These are phyloP conservation scores for Mucor indicus DNA, from an alignment of 371 early-diverging fungal species.

Conservation along the genomic window DNA sequence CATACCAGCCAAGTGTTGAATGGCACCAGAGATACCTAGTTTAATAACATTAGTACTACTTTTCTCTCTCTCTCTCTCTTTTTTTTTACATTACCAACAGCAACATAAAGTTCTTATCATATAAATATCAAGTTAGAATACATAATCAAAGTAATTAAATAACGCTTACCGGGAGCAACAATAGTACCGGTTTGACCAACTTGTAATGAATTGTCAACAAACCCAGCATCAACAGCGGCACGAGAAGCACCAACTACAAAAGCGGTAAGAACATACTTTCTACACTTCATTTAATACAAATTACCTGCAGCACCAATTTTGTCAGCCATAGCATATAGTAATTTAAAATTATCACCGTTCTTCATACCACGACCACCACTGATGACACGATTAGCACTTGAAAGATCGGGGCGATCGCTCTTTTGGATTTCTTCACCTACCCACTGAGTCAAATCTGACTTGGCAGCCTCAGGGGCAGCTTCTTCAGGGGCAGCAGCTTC, in stretches of 20 bases:
- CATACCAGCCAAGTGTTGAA: slow-evolving; percentile 98
- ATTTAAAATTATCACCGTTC: slow-evolving; percentile 92
- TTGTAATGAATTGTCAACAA: slow-evolving; percentile 93
- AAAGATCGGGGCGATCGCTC: slow-evolving; percentile 95
- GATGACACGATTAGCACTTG: slow-evolving; percentile 85
- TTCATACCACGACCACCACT: slow-evolving; percentile 96
- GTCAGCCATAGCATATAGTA: slow-evolving; percentile 91
- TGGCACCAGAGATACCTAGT: slow-evolving; percentile 94
- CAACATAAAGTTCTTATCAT: slow-evolving; percentile 80
- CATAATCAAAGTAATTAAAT: too few relatives aligned
- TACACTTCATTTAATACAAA: too few relatives aligned
- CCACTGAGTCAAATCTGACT: slow-evolving; percentile 73
- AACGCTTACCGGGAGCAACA: slow-evolving; percentile 85
- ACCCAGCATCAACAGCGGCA: slow-evolving; percentile 98
- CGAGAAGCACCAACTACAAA: slow-evolving; percentile 92
- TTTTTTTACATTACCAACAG: slow-evolving; percentile 62
- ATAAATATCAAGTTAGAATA: neutral
- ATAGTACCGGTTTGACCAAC: slow-evolving; percentile 99
- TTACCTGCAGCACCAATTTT: slow-evolving; percentile 91
- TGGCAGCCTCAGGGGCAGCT: slow-evolving; percentile 65
- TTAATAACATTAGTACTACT: neutral
- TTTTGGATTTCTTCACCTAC: slow-evolving; percentile 87
- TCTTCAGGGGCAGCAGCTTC: slow-evolving; percentile 58
- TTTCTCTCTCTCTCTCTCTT: slow-evolving; percentile 9
- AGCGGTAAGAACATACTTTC: too few relatives aligned